Evolutionary conservation across 1,284 basidiomycete species (phyloP).

Genomic region (Volvariella volvacea): DNA sequence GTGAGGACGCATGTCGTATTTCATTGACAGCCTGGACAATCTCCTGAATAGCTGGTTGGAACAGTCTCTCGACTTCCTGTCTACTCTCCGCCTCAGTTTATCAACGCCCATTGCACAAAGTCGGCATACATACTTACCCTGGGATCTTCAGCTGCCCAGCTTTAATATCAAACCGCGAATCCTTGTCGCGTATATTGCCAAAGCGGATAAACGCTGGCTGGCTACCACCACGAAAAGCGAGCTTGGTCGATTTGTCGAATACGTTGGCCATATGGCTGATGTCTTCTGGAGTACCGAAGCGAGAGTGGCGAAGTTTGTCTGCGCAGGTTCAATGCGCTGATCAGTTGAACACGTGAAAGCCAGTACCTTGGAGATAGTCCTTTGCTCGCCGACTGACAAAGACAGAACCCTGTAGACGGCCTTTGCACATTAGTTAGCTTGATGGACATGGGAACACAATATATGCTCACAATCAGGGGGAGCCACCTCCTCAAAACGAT

Average conservation of each 20-base stretch:
- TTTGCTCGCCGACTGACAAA: conserved; percentile 29
- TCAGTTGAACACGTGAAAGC: not conserved
- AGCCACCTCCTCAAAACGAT: conserved; percentile 13
- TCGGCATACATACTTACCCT: conserved; percentile 8
- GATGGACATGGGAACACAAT: not conserved
- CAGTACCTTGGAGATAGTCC: conserved; percentile 19
- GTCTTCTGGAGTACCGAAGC: conserved; percentile 5
- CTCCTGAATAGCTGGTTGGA: conserved; percentile 5
- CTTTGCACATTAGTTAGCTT: conserved; percentile 2
- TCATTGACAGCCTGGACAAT: conserved; percentile 4
- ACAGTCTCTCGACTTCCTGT: conserved; percentile 2
- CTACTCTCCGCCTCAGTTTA: not conserved
- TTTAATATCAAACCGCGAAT: conserved; percentile 19
- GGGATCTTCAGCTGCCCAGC: conserved; percentile 8
- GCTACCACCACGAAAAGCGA: conserved; percentile 3
- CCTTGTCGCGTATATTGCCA: conserved; percentile 19
- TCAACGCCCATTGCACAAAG: not conserved
- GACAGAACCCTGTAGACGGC: conserved; percentile 17
- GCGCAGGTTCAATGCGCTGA: not conserved
- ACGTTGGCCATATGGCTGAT: conserved; percentile 7
- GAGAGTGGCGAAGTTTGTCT: conserved; percentile 4
- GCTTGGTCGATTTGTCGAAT: conserved; percentile 7
- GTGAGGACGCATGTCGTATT: not conserved
- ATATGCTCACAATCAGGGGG: conserved; percentile 11
- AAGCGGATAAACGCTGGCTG: conserved; percentile 5